phyloP scores from a whole-genome alignment of 345 rosid species.

The Gossypium bickii region DNA sequence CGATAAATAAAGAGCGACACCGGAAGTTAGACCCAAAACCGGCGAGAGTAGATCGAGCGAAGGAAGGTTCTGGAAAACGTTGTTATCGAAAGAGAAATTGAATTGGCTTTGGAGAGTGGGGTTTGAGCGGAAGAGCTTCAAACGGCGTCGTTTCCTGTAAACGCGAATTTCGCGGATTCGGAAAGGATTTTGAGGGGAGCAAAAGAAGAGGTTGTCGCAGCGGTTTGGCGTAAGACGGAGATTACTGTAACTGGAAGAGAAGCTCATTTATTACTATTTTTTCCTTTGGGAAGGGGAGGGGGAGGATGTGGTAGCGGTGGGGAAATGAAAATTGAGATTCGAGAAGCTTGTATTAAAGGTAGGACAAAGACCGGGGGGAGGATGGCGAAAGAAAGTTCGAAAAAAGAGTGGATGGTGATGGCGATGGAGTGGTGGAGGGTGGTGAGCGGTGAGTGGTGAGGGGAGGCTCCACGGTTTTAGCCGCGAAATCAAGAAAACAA shows the following conservation, averaged over 20 bases:
- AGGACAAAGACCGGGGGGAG: neutral
- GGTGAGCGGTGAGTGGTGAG: neutral
- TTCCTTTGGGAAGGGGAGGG: neutral
- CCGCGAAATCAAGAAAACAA: conserved; percentile 15
- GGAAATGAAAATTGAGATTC: neutral
- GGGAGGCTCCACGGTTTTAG: conserved; percentile 7
- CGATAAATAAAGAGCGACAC: conserved; percentile 42
- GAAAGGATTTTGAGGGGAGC: conserved; percentile 13
- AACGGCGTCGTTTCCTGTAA: conserved; percentile 50
- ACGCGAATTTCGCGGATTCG: conserved; percentile 31
- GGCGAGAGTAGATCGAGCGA: conserved; percentile 48
- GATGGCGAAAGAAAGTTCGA: conserved; percentile 9
- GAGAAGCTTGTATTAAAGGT: neutral
- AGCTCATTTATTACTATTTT: conserved; percentile 1
- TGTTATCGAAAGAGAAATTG: conserved; percentile 39
- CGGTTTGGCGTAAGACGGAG: conserved; percentile 29
- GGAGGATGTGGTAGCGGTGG: neutral
- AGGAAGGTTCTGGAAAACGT: conserved; percentile 27
- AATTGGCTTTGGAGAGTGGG: conserved; percentile 26
- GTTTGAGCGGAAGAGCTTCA: conserved; percentile 29
- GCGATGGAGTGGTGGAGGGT: neutral
- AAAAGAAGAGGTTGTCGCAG: conserved; percentile 13
- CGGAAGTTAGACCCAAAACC: conserved; percentile 58
- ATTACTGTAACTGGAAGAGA: conserved; percentile 24
- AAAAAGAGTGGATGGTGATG: neutral